Conservation (phyloP, 139 green algal genomes). For the Raphidocelis subcapitata region DNA sequence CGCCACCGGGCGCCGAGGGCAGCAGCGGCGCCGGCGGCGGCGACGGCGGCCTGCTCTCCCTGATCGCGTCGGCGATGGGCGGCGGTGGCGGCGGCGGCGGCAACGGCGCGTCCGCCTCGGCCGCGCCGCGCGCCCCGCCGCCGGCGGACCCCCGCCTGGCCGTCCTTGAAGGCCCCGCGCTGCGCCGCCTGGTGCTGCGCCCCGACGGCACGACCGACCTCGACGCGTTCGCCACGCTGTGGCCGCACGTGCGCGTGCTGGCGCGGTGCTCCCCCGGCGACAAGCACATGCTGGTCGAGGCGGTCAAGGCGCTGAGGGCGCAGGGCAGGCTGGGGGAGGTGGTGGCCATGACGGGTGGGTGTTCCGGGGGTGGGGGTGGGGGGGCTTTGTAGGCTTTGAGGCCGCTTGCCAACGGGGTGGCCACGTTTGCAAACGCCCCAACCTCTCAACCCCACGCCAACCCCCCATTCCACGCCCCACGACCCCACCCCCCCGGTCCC, state of each 20-base stretch:
- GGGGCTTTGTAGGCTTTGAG: no score
- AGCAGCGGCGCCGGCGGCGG: not conserved
- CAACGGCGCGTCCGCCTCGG: not conserved
- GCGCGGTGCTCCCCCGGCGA: conserved; percentile 87
- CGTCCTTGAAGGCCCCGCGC: conserved; percentile 67
- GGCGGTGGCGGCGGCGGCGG: not conserved
- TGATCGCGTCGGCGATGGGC: not conserved
- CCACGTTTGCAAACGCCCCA: no score
- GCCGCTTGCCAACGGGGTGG: no score
- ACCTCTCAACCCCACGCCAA: no score
- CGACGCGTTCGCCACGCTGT: conserved; percentile 60
- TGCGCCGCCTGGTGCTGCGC: conserved; percentile 53
- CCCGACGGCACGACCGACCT: conserved; percentile 60
- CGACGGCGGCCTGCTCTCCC: not conserved
- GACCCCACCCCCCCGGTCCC: no score
- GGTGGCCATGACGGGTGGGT: conserved; percentile 25
- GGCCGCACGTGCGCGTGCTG: conserved; percentile 81
- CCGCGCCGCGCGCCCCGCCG: not conserved
- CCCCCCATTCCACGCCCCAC: no score
- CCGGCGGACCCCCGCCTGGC: conserved; percentile 6
- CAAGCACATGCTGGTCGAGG: conserved; percentile 88
- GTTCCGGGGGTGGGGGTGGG: no score
- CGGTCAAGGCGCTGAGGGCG: conserved; percentile 20
- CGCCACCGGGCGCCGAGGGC: no score
- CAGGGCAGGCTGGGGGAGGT: conserved; percentile 9